Conservation (phyloP, 495 filamentous ascomycete species). For the Penicillium coprophilum region DNA sequence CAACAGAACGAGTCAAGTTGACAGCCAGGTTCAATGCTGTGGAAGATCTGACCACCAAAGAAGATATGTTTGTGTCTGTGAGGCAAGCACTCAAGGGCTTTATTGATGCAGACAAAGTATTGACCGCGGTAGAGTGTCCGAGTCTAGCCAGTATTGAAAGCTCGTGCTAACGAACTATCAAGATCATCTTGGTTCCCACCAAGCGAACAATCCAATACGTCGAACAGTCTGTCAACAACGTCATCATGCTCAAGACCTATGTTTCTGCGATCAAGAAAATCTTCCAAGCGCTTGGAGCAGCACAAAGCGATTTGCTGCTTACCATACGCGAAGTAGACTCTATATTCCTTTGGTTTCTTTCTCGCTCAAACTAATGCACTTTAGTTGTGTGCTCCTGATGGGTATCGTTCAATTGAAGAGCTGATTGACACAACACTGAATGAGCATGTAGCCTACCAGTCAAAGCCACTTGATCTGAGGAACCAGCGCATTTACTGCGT, state of each 20-base stretch:
- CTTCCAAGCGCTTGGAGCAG: slow-evolving; percentile 64
- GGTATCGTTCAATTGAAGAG: slow-evolving; percentile 56
- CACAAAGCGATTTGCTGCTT: slow-evolving; percentile 62
- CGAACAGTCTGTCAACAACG: slow-evolving; percentile 80
- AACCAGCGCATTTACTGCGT: slow-evolving; percentile 94
- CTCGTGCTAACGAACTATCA: slow-evolving; percentile 25
- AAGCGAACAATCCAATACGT: slow-evolving; percentile 63
- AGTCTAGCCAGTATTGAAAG: not conserved
- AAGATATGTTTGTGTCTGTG: slow-evolving; percentile 82
- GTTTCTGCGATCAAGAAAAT: slow-evolving; percentile 65
- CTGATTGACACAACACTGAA: slow-evolving; percentile 75
- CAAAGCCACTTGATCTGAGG: slow-evolving; percentile 76
- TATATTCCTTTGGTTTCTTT: not conserved
- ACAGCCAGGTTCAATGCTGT: slow-evolving; percentile 75
- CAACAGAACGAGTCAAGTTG: slow-evolving; percentile 64
- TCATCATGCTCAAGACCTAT: slow-evolving; percentile 84
- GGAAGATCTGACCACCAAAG: slow-evolving; percentile 77
- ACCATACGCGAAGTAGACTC: slow-evolving; percentile 60
- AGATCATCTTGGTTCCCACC: slow-evolving; percentile 68
- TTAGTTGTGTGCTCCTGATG: slow-evolving; percentile 62
- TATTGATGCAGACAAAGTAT: slow-evolving; percentile 49
- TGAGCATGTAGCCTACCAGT: slow-evolving; percentile 74
- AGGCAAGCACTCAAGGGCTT: slow-evolving; percentile 73
- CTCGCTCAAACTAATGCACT: slow-evolving; percentile 4
- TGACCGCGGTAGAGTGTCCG: slow-evolving; percentile 29